Evolutionary conservation across 78 protist genomes (phyloP), one percentile per base, ranked within the genome.

Genomic region (Dictyostelium brefeldianum): DNA sequence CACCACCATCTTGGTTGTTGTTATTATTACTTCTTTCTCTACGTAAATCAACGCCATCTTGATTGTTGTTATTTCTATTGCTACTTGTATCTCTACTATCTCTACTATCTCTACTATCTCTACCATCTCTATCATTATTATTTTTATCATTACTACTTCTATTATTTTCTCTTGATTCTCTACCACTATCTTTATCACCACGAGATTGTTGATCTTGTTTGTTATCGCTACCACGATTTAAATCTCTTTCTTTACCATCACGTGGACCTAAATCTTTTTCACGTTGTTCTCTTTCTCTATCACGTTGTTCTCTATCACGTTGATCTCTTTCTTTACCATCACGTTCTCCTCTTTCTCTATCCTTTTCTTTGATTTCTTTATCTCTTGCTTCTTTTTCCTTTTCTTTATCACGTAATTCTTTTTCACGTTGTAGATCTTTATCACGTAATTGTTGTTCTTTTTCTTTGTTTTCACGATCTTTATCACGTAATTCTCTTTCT

Each of bases 231-330:
- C 36, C 14, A 27, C 25, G 62, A 22, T 46, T 74, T 17, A 11
- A n/a, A 47, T 47, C 59, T 47, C 59, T 73, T 4, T 73, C n/a
- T 41, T 46, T 22, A n/a, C 47, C 54, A 47, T 59, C 27, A 17
- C 57, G 10, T 9, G 59, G 20, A n/a, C n/a, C n/a, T n/a, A n/a
- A n/a, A 11, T 31, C 70, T 29, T 25, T n/a, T 64, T 64, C 73
- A 2, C 73, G 22, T 10, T 65, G 25, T 65, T 65, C 73, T 27
- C 73, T 31, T 27, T 65, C 73, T 65, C 27, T 65, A 11, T 65
- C 73, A 65, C 73, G 73, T 29, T 29, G 47, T 14, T 65, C 73
- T 31, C 27, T 65, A 25, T 75, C 80, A 47, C 80, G 54, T 74
- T 43, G 80, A 1, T 74, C 80, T 17, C n/a, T 25, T 15, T 74